Conservation (phyloP, 805 yeast species). For the Blastobotrys americana region DNA sequence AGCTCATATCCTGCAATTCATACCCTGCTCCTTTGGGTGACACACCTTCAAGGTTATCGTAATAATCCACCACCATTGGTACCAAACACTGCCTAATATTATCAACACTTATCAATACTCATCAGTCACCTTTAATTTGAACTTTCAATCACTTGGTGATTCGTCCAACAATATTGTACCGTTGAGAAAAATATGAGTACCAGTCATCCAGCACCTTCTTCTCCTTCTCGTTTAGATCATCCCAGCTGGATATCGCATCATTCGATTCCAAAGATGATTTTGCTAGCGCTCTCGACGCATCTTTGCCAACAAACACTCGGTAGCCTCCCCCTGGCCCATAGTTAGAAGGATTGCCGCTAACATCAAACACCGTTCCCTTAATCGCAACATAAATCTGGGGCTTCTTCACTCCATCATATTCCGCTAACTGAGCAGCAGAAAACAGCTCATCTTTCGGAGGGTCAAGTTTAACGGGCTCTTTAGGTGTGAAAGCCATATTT, state of each 20-base stretch:
- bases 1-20: too few species aligned
- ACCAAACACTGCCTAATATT: too few species aligned
- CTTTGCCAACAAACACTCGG: constrained; percentile 65
- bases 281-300: constrained; percentile 70
- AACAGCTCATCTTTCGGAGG: constrained; percentile 44
- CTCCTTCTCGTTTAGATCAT: constrained; percentile 52
- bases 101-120: too few species aligned
- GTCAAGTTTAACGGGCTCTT: constrained; percentile 43
- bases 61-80: too few species aligned
- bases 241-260: constrained; percentile 37
- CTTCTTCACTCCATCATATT: constrained; percentile 40
- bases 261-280: constrained; percentile 52
- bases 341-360: constrained; percentile 52
- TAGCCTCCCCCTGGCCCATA: constrained; percentile 77
- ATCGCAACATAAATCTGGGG: constrained; percentile 62
- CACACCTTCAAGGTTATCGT: too few species aligned
- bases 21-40: too few species aligned
- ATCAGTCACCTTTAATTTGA: too few species aligned
- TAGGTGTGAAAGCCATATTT: constrained; percentile 42
- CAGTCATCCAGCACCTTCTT: constrained; percentile 61
- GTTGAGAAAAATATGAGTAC: constrained; percentile 55
- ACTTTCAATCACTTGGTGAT: too few species aligned
- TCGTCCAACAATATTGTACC: constrained; percentile 24
- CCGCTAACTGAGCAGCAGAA: constrained; percentile 37
- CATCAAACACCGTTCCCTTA: constrained; percentile 74